phyloP scores from a whole-genome alignment of 23 red algal species.

The Cyanidiococcus yangmingshanensis region DNA sequence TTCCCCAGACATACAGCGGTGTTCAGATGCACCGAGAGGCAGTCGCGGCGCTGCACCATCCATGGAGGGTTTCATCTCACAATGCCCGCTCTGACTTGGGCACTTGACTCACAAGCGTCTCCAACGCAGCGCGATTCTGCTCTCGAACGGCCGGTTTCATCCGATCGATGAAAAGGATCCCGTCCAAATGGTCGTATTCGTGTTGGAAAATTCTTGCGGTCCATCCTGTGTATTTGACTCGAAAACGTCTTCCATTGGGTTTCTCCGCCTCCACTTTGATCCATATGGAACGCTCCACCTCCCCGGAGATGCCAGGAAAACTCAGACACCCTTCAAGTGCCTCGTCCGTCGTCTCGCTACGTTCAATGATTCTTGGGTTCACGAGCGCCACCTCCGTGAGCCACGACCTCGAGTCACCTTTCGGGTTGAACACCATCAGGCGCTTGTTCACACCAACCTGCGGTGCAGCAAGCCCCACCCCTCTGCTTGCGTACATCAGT shows the following conservation, averaged over 20 bases:
- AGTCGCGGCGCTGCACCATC: no score
- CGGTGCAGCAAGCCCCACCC: conserved; percentile 88
- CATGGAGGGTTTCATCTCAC: no score
- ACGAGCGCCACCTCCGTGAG: conserved; percentile 73
- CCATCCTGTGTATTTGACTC: conserved; percentile 72
- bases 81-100: neutral
- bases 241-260: conserved; percentile 70
- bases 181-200: conserved; percentile 94
- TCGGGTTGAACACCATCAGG: conserved; percentile 90
- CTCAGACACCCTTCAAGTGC: conserved; percentile 82
- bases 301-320: conserved; percentile 73
- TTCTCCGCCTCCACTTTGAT: conserved; percentile 77
- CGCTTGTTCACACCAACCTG: conserved; percentile 87
- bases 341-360: conserved; percentile 36
- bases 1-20: no score
- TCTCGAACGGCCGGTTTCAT: conserved; percentile 51
- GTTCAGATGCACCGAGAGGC: no score
- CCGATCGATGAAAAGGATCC: conserved; percentile 65
- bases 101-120: neutral
- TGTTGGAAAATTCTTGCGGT: conserved; percentile 85
- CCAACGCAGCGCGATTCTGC: conserved; percentile 12
- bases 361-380: conserved; percentile 70
- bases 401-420: conserved; percentile 47
- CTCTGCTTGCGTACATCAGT: conserved; percentile 77
- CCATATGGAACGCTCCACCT: conserved; percentile 54